These are phyloP conservation scores for Pythium biforme DNA, from an alignment of 352 stramenopile species.

Conservation along the genomic window DNA sequence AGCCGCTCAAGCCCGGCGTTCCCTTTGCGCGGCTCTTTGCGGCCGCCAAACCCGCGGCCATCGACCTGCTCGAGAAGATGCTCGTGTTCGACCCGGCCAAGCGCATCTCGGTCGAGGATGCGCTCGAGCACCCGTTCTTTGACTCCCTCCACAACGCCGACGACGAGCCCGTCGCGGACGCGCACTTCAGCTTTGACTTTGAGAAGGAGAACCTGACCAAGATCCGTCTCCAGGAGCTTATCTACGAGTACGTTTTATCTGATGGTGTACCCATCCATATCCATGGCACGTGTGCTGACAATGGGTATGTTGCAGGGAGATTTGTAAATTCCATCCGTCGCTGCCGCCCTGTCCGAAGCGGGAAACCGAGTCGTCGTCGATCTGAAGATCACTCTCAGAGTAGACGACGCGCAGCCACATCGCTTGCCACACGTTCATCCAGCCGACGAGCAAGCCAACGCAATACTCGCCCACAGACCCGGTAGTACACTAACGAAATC, in stretches of 20 bases:
- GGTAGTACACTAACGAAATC: not conserved
- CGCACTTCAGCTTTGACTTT: constrained; percentile 86
- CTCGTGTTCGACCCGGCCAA: constrained; percentile 86
- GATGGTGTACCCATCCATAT: no score
- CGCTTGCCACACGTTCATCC: no score
- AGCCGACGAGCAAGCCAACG: not conserved
- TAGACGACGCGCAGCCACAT: no score
- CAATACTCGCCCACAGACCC: no score
- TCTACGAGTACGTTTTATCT: constrained; percentile 79
- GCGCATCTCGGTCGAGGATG: constrained; percentile 92
- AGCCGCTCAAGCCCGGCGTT: constrained; percentile 68
- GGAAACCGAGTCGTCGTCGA: constrained; percentile 9
- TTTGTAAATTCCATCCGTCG: constrained; percentile 71
- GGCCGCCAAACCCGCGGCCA: constrained; percentile 56
- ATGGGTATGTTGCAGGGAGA: no score
- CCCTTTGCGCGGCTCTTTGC: constrained; percentile 76
- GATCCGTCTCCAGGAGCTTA: constrained; percentile 78
- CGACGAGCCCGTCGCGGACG: constrained; percentile 85
- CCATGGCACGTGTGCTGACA: not conserved
- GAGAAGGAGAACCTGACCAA: constrained; percentile 87
- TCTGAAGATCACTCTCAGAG: no score
- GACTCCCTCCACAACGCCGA: constrained; percentile 92
- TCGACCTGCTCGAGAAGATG: constrained; percentile 86
- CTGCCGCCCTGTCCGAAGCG: constrained; percentile 24
- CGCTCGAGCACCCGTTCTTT: constrained; percentile 90